Conservation (phyloP, 176 grass and related monocot genomes). For the Musa beccarii region DNA sequence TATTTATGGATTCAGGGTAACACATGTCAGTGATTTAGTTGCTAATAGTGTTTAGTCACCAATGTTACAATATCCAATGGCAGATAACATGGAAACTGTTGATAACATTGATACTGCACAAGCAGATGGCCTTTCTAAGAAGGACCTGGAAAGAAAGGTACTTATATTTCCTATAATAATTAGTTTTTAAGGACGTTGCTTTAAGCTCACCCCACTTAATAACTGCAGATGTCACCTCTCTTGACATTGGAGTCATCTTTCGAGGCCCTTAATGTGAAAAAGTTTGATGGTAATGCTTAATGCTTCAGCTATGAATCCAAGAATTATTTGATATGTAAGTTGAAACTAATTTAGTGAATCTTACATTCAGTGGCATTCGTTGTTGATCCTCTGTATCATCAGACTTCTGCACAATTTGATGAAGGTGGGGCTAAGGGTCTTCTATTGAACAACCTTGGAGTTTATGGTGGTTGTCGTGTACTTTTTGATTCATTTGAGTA, state of each 20-base stretch:
- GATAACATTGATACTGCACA: slow-evolving; percentile 21
- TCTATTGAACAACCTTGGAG: slow-evolving; percentile 84
- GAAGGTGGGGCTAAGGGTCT: slow-evolving; percentile 96
- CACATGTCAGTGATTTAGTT: background rate
- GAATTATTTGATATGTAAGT: background rate
- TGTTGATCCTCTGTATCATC: slow-evolving; percentile 94
- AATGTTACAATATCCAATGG: slow-evolving; percentile 12
- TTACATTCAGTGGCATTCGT: slow-evolving; percentile 66
- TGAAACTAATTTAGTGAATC: slow-evolving; percentile 28
- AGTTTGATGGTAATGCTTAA: slow-evolving; percentile 70
- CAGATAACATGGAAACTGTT: slow-evolving; percentile 28
- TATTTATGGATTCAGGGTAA: background rate
- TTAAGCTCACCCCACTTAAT: slow-evolving; percentile 15
- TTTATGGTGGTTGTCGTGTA: slow-evolving; percentile 66
- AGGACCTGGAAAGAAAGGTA: slow-evolving; percentile 67
- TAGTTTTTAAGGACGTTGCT: slow-evolving; percentile 8
- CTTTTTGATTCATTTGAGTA: slow-evolving; percentile 95
- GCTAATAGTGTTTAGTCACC: background rate
- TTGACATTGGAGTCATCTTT: slow-evolving; percentile 86
- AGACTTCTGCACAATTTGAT: slow-evolving; percentile 94
- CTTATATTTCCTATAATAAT: background rate
- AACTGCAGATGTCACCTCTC: slow-evolving; percentile 57
- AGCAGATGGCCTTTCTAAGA: slow-evolving; percentile 53
- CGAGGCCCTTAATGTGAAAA: slow-evolving; percentile 90
- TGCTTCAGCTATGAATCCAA: slow-evolving; percentile 1